Evolutionary conservation across 345 rosid species (phyloP).

Genomic region (Citrus trifoliata): DNA sequence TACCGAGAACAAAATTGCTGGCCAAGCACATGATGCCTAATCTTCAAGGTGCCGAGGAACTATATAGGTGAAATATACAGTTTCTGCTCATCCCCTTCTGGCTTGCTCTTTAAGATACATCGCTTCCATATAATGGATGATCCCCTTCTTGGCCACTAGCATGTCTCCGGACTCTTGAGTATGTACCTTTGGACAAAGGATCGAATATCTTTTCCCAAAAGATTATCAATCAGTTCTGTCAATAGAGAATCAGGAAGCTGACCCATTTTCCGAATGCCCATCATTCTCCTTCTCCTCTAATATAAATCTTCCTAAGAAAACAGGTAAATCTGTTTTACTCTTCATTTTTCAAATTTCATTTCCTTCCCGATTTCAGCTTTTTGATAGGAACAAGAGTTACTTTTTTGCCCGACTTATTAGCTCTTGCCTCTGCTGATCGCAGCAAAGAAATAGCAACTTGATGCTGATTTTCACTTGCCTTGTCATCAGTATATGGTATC

Average conservation of each 20-base stretch:
- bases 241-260: background rate
- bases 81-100: background rate
- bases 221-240: background rate
- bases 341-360: slow-evolving; percentile 3
- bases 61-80: background rate
- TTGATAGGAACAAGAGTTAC: slow-evolving; percentile 74
- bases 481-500: slow-evolving; percentile 66
- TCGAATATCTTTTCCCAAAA: background rate
- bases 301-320: background rate
- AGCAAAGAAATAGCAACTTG: slow-evolving; percentile 60
- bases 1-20: slow-evolving; percentile 8
- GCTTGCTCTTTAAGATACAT: background rate
- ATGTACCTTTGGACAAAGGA: background rate
- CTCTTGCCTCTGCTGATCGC: slow-evolving; percentile 50
- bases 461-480: slow-evolving; percentile 46
- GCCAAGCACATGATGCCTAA: background rate
- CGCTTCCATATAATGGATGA: background rate
- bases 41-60: background rate
- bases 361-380: slow-evolving; percentile 46
- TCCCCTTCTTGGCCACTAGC: background rate
- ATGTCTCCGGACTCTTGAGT: background rate
- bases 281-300: background rate
- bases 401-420: slow-evolving; percentile 54
- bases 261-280: background rate
- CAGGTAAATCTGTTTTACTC: background rate